Percentiles rank a stretch among this genome's conserved stretches.
These are phyloP conservation scores for Begonia loranthoides DNA, from an alignment of 306 rosid genomes.

Conservation along the genomic window DNA sequence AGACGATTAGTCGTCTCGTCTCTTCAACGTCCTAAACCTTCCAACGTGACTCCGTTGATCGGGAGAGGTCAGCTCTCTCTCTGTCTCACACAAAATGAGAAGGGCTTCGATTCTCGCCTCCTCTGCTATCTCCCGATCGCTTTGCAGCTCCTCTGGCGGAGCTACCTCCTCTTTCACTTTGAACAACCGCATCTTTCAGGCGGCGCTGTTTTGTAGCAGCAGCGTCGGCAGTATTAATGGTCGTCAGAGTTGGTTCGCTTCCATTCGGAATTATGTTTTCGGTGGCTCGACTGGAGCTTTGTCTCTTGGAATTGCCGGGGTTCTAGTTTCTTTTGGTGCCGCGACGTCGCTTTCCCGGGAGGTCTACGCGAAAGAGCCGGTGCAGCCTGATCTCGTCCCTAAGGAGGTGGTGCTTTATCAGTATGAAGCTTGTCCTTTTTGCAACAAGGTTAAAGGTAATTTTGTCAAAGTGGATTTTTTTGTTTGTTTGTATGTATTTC, in stretches of 20 bases:
- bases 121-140: constrained; percentile 29
- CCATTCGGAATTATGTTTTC: constrained; percentile 16
- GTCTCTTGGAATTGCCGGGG: constrained; percentile 47
- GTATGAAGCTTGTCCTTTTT: constrained; percentile 92
- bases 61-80: constrained; percentile 1
- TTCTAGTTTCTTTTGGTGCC: constrained; percentile 22
- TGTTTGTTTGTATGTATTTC: neutral
- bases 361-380: constrained; percentile 68
- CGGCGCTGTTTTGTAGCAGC: constrained; percentile 30
- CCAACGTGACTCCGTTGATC: constrained; percentile 5
- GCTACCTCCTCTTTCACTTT: constrained; percentile 12
- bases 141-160: constrained; percentile 33
- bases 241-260: constrained; percentile 30
- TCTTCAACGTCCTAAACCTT: neutral
- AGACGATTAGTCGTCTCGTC: no score
- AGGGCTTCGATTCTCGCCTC: constrained; percentile 37
- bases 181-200: constrained; percentile 33
- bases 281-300: constrained; percentile 10
- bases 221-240: constrained; percentile 9
- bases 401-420: constrained; percentile 77
- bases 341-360: constrained; percentile 30
- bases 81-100: constrained; percentile 36
- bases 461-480: neutral
- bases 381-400: constrained; percentile 42
- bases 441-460: constrained; percentile 83